phyloP scores from a whole-genome alignment of 75 land plant genomes.

The Larix kaempferi region DNA sequence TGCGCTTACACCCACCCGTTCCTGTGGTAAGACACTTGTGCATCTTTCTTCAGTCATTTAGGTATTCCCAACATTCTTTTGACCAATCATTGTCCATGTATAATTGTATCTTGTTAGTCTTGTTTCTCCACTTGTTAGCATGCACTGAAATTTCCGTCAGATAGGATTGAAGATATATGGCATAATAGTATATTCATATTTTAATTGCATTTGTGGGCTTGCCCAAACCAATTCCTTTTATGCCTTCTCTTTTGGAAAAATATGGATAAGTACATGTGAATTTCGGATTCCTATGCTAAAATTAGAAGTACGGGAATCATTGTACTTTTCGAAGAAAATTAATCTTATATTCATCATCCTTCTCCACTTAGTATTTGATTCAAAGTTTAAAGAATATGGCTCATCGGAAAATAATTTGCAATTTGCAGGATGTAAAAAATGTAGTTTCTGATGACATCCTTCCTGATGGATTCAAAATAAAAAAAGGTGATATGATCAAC shows the following conservation, averaged over 20 bases:
- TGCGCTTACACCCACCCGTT: constrained; percentile 79
- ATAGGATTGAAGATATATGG: neutral
- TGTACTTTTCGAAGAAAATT: too few relatives aligned
- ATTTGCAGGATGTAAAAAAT: constrained; percentile 14
- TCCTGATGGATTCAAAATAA: constrained; percentile 19
- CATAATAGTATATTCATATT: too few relatives aligned
- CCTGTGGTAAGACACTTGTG: constrained; percentile 45
- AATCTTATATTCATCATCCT: too few relatives aligned
- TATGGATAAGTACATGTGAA: too few relatives aligned
- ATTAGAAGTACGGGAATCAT: too few relatives aligned
- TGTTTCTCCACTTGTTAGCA: neutral
- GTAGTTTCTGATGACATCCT: constrained; percentile 18
- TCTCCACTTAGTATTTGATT: too few relatives aligned
- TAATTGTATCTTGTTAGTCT: neutral
- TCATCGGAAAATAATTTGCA: too few relatives aligned
- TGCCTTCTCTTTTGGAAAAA: too few relatives aligned
- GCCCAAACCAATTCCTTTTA: too few relatives aligned
- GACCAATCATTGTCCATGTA: neutral
- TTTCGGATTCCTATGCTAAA: too few relatives aligned
- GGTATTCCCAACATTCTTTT: neutral
- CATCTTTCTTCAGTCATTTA: neutral
- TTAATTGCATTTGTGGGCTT: too few relatives aligned
- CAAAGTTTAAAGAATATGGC: too few relatives aligned
- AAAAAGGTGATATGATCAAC: constrained; percentile 10
- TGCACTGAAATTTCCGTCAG: neutral